Conservation (phyloP, 164 flowering plant genomes). For the Annona squamosa region DNA sequence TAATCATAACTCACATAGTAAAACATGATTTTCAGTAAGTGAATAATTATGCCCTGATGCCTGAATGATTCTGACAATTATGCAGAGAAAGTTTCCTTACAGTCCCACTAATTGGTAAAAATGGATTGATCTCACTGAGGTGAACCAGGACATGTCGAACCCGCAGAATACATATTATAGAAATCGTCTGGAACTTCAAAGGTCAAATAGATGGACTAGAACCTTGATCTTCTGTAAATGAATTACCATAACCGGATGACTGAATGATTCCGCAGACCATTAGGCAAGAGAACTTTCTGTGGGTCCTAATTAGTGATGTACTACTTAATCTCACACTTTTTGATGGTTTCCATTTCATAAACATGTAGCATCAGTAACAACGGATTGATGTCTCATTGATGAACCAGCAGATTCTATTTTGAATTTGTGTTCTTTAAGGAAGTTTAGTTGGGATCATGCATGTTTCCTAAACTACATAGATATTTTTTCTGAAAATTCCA, state of each 20-base stretch:
- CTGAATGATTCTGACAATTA: no score
- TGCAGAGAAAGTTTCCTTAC: no score
- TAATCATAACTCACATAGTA: no score
- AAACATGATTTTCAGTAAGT: no score
- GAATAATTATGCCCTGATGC: no score
- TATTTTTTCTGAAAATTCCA: slow-evolving; percentile 16
- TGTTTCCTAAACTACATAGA: background rate
- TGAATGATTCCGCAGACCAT: background rate
- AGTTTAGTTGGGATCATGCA: background rate
- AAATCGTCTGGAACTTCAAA: no score
- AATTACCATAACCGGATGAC: background rate
- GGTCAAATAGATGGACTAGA: background rate
- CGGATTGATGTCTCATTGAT: no score
- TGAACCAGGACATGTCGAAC: no score
- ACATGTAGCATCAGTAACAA: background rate
- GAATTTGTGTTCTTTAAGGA: background rate
- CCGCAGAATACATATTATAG: no score
- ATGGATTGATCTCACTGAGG: no score
- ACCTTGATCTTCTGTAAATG: background rate
- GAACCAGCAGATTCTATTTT: no score
- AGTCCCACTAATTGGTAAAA: no score
- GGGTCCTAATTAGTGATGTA: background rate
- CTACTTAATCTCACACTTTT: background rate
- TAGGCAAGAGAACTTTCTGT: background rate
- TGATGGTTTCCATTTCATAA: background rate